Percentiles rank a stretch among this genome's conserved stretches.
These are phyloP conservation scores for Alternaria sp. DNA, from an alignment of 2,329 filamentous ascomycete species.

Conservation along the genomic window DNA sequence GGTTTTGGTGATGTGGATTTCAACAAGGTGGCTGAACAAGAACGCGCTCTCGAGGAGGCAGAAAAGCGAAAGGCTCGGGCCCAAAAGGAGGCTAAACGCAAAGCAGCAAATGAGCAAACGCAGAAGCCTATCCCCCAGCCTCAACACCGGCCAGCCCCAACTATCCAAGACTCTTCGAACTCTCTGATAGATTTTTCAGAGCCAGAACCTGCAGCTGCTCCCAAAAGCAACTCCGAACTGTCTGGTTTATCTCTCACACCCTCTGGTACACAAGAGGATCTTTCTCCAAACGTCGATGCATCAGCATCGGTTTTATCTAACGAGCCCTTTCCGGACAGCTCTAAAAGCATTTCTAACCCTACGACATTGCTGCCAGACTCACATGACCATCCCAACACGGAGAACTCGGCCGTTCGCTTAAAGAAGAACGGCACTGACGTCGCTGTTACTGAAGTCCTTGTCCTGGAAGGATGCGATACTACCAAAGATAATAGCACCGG, in stretches of 20 bases:
- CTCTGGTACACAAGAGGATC: not conserved
- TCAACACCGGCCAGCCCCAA: not conserved
- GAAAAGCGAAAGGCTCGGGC: constrained; percentile 50
- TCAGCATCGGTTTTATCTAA: not conserved
- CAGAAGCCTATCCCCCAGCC: constrained; percentile 8
- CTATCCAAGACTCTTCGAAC: not conserved
- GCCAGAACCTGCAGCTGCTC: not conserved
- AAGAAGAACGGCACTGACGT: constrained; percentile 18
- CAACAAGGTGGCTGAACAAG: constrained; percentile 53
- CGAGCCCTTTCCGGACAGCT: not conserved
- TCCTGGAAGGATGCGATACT: not conserved
- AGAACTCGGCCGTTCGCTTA: not conserved
- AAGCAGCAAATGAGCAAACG: constrained; percentile 9
- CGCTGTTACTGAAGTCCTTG: constrained; percentile 20
- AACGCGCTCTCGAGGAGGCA: constrained; percentile 44
- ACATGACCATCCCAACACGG: not conserved
- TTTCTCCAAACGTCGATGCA: not conserved
- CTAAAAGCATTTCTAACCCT: not conserved
- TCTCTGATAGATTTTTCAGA: constrained; percentile 6
- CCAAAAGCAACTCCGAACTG: not conserved
- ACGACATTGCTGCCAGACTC: not conserved
- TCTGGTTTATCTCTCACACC: not conserved
- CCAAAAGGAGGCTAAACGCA: constrained; percentile 30
- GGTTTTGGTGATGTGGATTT: constrained; percentile 61
- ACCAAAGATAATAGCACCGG: not conserved